A percentile compares a stretch with the other conserved stretches of the same genome.
phyloP scores from a whole-genome alignment of 2,329 filamentous ascomycete genomes.

The Xenoacremonium recifei region DNA sequence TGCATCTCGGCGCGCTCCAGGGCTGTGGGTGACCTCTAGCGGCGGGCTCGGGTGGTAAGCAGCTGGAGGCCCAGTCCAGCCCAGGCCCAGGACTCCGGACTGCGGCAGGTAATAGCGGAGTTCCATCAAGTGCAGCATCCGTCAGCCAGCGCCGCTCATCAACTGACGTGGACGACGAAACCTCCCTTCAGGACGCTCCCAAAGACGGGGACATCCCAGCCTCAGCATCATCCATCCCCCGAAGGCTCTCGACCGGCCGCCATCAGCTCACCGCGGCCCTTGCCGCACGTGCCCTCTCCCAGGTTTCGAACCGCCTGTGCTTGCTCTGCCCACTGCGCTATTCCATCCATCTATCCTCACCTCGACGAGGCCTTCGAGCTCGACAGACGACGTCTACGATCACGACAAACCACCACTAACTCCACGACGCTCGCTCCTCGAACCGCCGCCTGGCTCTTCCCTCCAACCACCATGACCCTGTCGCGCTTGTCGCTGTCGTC shows the following conservation, averaged over 20 bases:
- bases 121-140: too few relatives aligned
- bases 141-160: not conserved
- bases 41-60: too few relatives aligned
- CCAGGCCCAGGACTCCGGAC: too few relatives aligned
- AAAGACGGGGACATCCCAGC: slow-evolving; percentile 23
- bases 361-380: too few relatives aligned
- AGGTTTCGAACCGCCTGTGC: slow-evolving; percentile 1
- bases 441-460: slow-evolving; percentile 13
- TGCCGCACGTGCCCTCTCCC: slow-evolving; percentile 18
- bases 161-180: too few relatives aligned
- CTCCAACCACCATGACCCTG: slow-evolving; percentile 30
- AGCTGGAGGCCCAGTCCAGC: too few relatives aligned
- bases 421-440: slow-evolving; percentile 3
- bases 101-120: too few relatives aligned
- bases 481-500: slow-evolving; percentile 26
- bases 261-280: slow-evolving; percentile 27
- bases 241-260: too few relatives aligned
- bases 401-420: slow-evolving; percentile 7
- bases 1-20: too few relatives aligned
- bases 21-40: not conserved
- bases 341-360: too few relatives aligned
- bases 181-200: too few relatives aligned
- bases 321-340: slow-evolving; percentile 11
- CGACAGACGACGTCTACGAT: too few relatives aligned
- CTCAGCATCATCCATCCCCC: slow-evolving; percentile 17